A percentile compares a stretch with the other conserved stretches of the same genome.
Evolutionary conservation across 2,329 filamentous ascomycete genomes (phyloP).

Genomic region (Fusarium ambrosium): DNA sequence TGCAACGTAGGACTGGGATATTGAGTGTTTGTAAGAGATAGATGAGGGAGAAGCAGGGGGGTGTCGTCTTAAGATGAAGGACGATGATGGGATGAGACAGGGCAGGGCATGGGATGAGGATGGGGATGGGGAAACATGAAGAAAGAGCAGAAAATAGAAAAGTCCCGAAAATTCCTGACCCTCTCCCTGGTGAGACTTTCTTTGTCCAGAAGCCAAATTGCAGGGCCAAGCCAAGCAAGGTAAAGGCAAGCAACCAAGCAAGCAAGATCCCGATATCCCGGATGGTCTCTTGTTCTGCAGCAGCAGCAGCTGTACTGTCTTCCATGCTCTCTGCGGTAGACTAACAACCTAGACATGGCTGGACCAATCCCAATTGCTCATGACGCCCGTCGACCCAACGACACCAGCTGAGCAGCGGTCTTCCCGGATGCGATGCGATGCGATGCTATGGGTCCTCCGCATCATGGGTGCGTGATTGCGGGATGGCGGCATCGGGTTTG

Average conservation of each 20-base stretch:
- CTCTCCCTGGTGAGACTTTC: slow-evolving; percentile 20
- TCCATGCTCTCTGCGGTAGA: slow-evolving; percentile 13
- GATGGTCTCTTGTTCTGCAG: slow-evolving; percentile 3
- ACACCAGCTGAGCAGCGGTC: slow-evolving; percentile 38
- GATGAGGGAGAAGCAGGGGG: slow-evolving; percentile 16
- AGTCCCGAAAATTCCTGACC: slow-evolving; percentile 30
- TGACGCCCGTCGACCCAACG: not conserved
- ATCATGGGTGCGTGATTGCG: slow-evolving; percentile 38
- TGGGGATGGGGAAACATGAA: slow-evolving; percentile 12
- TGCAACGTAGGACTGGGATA: slow-evolving; percentile 33
- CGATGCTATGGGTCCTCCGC: slow-evolving; percentile 26
- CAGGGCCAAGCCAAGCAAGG: slow-evolving; percentile 31
- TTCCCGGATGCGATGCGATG: slow-evolving; percentile 25
- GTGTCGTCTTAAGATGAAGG: slow-evolving; percentile 14
- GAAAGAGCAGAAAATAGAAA: slow-evolving; percentile 33
- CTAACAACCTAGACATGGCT: slow-evolving; percentile 12
- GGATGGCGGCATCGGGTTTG: slow-evolving; percentile 34
- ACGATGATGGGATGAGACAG: slow-evolving; percentile 5
- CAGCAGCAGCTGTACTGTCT: slow-evolving; percentile 5
- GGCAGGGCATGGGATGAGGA: slow-evolving; percentile 1
- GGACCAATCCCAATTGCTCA: slow-evolving; percentile 4
- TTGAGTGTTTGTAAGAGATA: slow-evolving; percentile 33
- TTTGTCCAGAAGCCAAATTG: slow-evolving; percentile 8
- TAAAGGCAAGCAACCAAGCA: slow-evolving; percentile 35
- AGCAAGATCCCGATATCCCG: slow-evolving; percentile 29